Percentiles rank a stretch among this genome's conserved stretches.
Conservation (phyloP, 208 protist genomes). For the Zelonia costaricensis region DNA sequence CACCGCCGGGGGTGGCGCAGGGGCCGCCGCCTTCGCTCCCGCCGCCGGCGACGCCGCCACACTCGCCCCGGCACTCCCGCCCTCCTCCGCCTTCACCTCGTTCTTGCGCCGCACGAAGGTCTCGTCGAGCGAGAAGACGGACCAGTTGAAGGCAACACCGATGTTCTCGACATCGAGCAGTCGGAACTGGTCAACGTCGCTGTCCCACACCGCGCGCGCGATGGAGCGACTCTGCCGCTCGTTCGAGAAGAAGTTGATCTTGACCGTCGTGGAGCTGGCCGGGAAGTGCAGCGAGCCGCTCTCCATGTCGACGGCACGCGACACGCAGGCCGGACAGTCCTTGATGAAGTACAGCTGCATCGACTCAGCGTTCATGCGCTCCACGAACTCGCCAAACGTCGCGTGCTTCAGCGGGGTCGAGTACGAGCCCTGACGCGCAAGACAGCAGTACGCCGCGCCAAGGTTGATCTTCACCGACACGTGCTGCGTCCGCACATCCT, state of each 20-base stretch:
- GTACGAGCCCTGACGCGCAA: constrained; percentile 73
- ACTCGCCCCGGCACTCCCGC: background rate
- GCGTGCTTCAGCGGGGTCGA: constrained; percentile 80
- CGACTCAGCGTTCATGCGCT: constrained; percentile 85
- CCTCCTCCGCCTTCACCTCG: constrained; percentile 9
- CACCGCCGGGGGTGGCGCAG: too few species aligned
- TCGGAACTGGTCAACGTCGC: constrained; percentile 67
- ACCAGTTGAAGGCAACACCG: constrained; percentile 82
- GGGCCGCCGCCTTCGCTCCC: background rate
- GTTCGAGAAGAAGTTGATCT: constrained; percentile 86
- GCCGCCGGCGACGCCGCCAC: background rate
- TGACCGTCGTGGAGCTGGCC: constrained; percentile 64
- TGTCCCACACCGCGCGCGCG: constrained; percentile 82
- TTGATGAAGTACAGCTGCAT: constrained; percentile 89
- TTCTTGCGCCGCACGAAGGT: constrained; percentile 32
- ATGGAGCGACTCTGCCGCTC: constrained; percentile 76
- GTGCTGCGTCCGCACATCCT: constrained; percentile 75
- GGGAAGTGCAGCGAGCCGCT: constrained; percentile 73
- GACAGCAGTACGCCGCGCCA: constrained; percentile 83
- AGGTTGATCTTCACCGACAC: constrained; percentile 79
- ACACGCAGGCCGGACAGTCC: constrained; percentile 79
- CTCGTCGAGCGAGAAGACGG: constrained; percentile 87
- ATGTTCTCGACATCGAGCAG: constrained; percentile 85
- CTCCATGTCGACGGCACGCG: constrained; percentile 77
- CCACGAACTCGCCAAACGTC: constrained; percentile 81